Percentiles rank a stretch among this genome's conserved stretches.
Evolutionary conservation across 129 eudicot species (phyloP).

Genomic region (Flaveria trinervia): DNA sequence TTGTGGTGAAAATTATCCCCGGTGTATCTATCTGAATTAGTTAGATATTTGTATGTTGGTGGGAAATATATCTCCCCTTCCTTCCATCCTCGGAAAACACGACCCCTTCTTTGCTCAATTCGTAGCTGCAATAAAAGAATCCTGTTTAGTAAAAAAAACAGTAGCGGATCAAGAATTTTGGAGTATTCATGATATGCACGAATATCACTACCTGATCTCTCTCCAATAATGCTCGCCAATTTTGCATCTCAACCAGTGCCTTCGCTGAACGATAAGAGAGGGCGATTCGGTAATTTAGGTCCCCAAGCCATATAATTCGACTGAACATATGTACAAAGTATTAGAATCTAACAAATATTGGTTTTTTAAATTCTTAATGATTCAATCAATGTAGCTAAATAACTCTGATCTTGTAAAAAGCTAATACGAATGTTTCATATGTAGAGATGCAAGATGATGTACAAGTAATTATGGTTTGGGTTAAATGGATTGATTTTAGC

Average conservation of each 20-base stretch:
- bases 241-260: constrained; percentile 98
- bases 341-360: constrained; percentile 26
- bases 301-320: constrained; percentile 97
- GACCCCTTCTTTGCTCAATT: constrained; percentile 86
- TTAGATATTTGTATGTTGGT: constrained; percentile 92
- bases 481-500: too few species aligned
- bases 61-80: constrained; percentile 97
- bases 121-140: constrained; percentile 56
- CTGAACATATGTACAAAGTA: constrained; percentile 40
- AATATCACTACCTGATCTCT: constrained; percentile 67
- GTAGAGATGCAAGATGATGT: too few species aligned
- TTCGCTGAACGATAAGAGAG: constrained; percentile 89
- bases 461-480: too few species aligned
- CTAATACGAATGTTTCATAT: neutral
- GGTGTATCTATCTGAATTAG: constrained; percentile 87
- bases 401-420: neutral
- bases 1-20: constrained; percentile 85
- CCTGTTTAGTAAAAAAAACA: neutral
- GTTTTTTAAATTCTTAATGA: neutral
- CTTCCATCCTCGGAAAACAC: constrained; percentile 78
- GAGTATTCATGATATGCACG: neutral
- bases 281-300: constrained; percentile 89
- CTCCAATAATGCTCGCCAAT: constrained; percentile 92
- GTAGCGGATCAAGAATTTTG: neutral
- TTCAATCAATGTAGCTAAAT: neutral